These are phyloP conservation scores for Erysimum cheiri DNA, from an alignment of 441 rosid genomes.

Conservation along the genomic window DNA sequence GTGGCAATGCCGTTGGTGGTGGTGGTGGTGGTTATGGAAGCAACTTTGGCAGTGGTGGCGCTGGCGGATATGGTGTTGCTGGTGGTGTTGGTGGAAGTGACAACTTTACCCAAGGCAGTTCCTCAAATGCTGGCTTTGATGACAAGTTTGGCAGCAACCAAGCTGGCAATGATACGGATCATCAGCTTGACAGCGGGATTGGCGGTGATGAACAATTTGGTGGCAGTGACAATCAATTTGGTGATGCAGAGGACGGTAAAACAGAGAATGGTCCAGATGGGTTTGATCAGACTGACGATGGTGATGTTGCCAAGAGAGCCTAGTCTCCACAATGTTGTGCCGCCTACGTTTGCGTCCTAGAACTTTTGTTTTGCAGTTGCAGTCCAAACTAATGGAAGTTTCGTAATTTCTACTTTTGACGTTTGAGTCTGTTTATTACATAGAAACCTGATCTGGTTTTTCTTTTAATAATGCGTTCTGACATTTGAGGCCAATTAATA, in stretches of 20 bases:
- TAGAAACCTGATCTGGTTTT: slow-evolving; percentile 25
- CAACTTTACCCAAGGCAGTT: slow-evolving; percentile 41
- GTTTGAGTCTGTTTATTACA: slow-evolving; percentile 29
- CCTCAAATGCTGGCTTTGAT: slow-evolving; percentile 40
- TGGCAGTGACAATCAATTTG: slow-evolving; percentile 44
- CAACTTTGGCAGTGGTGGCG: slow-evolving; percentile 28
- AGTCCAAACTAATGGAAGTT: slow-evolving; percentile 25
- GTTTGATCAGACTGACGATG: slow-evolving; percentile 52
- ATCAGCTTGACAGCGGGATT: slow-evolving; percentile 25
- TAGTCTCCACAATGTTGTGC: slow-evolving; percentile 34
- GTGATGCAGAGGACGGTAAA: slow-evolving; percentile 37
- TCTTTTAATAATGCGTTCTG: background rate
- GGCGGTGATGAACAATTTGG: slow-evolving; percentile 32
- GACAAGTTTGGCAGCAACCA: slow-evolving; percentile 41
- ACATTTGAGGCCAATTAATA: slow-evolving; percentile 32
- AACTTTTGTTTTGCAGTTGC: slow-evolving; percentile 36
- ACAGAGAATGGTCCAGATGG: slow-evolving; percentile 43
- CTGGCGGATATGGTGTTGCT: slow-evolving; percentile 41
- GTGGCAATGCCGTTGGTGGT: slow-evolving; percentile 33
- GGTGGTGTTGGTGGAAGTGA: slow-evolving; percentile 46
- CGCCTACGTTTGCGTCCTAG: slow-evolving; percentile 4
- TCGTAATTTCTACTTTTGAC: slow-evolving; percentile 4
- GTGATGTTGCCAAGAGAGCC: slow-evolving; percentile 69
- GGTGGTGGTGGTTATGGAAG: slow-evolving; percentile 35
- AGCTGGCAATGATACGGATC: slow-evolving; percentile 39